Base-by-base conservation (phyloP, 2,329 filamentous ascomycete genomes). In the Thermomyces lanuginosus region DNA sequence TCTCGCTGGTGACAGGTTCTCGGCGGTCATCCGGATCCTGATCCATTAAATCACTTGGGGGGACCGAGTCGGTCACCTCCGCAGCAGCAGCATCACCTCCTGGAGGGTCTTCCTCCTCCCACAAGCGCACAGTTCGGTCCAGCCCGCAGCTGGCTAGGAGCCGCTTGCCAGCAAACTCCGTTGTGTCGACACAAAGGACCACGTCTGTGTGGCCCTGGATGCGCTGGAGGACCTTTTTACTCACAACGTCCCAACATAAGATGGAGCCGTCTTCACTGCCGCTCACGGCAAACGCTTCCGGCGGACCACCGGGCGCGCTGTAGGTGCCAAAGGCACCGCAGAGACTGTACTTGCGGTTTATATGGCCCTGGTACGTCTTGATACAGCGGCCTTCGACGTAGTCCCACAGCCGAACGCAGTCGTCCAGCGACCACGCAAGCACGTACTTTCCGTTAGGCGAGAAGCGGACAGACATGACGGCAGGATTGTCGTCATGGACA, bases 331-430 rank as follows among this genome's bases (percentile, higher is more conserved):
- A 93, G 21, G 76, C 76, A 3, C 83, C 81, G 2, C 71, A 71
- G n/a, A 95, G 64, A 37, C 81, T 86, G 53, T 78, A 95, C 34
- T 75, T 75, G 29, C 71, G 64, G 49, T 98, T 98, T 29, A 61
- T 58, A 45, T 95, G 89, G 0, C 89, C 89, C 49, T 93, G 83
- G 53, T 95, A 98, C 8, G 89, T 98, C 63, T 98, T 98, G 44
- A 92, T 76, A 40, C 89, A 89, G 15, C 74, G 72, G 5, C 86
- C 86, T 19, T 82, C 72, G 6, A 92, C 77, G 48, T 95, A 98
- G 51, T 93, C 80, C 89, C 89, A 98, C 12, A 98, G 61, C 2
- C 89, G 73, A 24, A 98, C 69, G 46, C 79, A 86, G 34, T 75
- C 79, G 58, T 98, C 89, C 38, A 93, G 66, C 36, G 81, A 92